Evolutionary conservation across 495 filamentous ascomycete species (phyloP), one percentile per base, ranked within the genome.

Genomic region (Daldinia concentrica): DNA sequence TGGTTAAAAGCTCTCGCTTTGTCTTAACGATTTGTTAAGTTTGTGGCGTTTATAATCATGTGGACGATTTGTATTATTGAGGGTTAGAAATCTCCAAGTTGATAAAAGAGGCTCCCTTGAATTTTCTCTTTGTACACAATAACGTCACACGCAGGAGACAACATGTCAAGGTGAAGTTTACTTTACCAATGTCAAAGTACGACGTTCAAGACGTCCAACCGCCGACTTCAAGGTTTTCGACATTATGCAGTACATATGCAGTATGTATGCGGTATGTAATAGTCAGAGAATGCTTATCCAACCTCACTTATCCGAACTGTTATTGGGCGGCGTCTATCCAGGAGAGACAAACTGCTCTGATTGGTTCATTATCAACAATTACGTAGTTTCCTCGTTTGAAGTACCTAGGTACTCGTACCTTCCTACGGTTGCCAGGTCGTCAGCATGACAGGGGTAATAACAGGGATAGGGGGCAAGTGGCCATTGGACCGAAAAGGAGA

Each of bases 361-460:
- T 69, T 69, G 66, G 66, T 36, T 52, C 12, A 48, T 37, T 17
- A 27, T 34, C 9, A 22, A 26, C 22, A 63, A 61, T 64, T 70
- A 64, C 67, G 67, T 70, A 30, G 67, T 27, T 50, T 29, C 6
- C 43, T 48, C 22, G 22, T n/a, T 34, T 24, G 15, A 59, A 37
- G 36, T 62, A 62, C 48, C 30, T 17, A 43, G 3, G 54, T 66
- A 45, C n/a, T n/a, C 26, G 26, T 12, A 54, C 50, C 37, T 64
- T 48, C 39, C 29, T 29, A 52, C 52, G 39, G 69, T 72, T 72
- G 69, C 69, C 69, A 72, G 69, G 69, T 67, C 63, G 69, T 45
- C 41, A 36, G 45, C 26, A 51, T 22, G 43, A 63, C 69, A 72
- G 63, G 69, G 69, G 69, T 67, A 59, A n/a, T 1, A 55, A 39